phyloP scores from a whole-genome alignment of 2,329 filamentous ascomycete species.

The Scorias spongiosa region DNA sequence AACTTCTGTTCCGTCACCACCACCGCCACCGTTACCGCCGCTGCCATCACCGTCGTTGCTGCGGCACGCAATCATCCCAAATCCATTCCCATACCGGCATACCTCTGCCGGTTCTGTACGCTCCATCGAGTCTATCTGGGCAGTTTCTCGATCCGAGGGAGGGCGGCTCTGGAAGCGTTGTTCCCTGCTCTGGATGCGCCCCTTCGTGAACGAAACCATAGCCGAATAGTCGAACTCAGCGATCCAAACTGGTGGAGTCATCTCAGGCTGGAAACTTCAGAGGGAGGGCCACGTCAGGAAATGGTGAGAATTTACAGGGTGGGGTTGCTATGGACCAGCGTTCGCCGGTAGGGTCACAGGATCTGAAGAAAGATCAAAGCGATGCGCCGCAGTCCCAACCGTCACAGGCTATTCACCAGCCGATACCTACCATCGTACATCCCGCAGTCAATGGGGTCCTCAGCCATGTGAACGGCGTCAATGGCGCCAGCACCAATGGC shows the following conservation, averaged over 20 bases:
- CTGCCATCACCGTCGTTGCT: neutral
- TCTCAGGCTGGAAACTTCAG: neutral
- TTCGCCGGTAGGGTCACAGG: conserved; percentile 22
- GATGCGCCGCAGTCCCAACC: conserved; percentile 9
- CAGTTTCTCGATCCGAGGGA: no score
- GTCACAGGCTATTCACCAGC: neutral
- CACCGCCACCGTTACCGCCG: neutral
- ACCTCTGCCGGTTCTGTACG: no score
- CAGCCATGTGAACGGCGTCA: neutral
- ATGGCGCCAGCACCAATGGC: conserved; percentile 5
- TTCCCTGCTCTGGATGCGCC: no score
- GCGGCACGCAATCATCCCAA: neutral
- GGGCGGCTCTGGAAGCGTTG: no score
- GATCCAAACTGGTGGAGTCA: neutral
- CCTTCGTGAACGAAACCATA: no score
- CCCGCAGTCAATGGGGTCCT: conserved; percentile 6
- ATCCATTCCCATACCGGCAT: no score
- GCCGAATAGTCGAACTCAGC: no score
- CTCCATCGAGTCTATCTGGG: no score
- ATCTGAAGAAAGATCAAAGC: conserved; percentile 18
- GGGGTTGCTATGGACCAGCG: conserved; percentile 33
- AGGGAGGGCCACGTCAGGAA: neutral
- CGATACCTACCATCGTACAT: conserved; percentile 7
- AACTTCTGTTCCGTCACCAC: neutral
- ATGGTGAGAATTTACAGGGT: conserved; percentile 28